Conservation (phyloP, 179 eudicot species). For the Silene coronaria region DNA sequence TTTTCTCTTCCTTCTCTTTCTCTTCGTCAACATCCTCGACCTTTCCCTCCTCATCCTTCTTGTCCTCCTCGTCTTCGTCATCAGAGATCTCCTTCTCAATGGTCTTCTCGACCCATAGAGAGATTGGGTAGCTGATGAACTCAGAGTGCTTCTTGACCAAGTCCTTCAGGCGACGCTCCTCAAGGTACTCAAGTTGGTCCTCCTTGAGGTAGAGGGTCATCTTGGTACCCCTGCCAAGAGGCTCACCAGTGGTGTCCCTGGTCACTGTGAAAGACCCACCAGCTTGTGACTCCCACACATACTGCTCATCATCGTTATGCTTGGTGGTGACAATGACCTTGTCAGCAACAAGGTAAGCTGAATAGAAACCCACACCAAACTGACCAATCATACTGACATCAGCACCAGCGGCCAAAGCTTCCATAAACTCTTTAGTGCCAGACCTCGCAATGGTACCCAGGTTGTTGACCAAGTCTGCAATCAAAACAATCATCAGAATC, state of each 20-base stretch:
- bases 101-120: constrained; percentile 80
- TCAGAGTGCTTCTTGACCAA: constrained; percentile 78
- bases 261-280: constrained; percentile 88
- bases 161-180: constrained; percentile 76
- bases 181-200: constrained; percentile 87
- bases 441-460: constrained; percentile 65
- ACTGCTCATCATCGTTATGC: constrained; percentile 86
- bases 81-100: constrained; percentile 84
- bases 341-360: constrained; percentile 67
- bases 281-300: constrained; percentile 81
- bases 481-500: background rate
- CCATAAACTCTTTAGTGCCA: constrained; percentile 68
- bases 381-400: constrained; percentile 76
- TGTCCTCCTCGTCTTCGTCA: constrained; percentile 77
- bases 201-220: constrained; percentile 64
- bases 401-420: constrained; percentile 67
- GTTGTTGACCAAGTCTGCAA: constrained; percentile 61
- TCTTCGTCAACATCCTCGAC: constrained; percentile 86
- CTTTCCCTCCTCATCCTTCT: constrained; percentile 79
- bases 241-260: constrained; percentile 65
- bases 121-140: constrained; percentile 82
- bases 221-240: constrained; percentile 74
- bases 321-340: constrained; percentile 64
- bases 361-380: constrained; percentile 68
- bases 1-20: constrained; percentile 78